Evolutionary conservation across 495 filamentous ascomycete species (phyloP).

Genomic region (Extremus antarcticus): DNA sequence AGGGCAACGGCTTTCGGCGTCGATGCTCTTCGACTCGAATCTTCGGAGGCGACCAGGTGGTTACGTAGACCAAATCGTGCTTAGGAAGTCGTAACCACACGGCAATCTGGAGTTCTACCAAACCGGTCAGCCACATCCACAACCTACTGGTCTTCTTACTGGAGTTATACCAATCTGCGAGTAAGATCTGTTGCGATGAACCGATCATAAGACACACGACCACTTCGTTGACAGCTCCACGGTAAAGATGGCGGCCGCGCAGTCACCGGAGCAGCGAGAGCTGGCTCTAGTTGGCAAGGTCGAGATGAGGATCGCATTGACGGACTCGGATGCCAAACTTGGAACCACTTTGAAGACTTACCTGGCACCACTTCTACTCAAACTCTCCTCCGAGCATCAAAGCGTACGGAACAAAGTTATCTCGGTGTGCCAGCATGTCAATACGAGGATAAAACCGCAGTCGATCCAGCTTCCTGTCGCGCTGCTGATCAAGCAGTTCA

Average conservation of each 20-base stretch:
- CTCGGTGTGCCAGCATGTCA: conserved; percentile 69
- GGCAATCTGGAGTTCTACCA: too few species aligned
- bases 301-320: conserved; percentile 78
- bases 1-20: not conserved
- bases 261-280: conserved; percentile 53
- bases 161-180: not conserved
- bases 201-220: not conserved
- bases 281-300: conserved; percentile 80
- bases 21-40: too few species aligned
- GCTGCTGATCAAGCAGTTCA: conserved; percentile 79
- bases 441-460: conserved; percentile 54
- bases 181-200: not conserved
- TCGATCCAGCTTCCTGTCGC: conserved; percentile 74
- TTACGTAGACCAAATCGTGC: not conserved
- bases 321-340: conserved; percentile 72
- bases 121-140: too few species aligned
- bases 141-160: too few species aligned
- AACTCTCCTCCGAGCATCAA: conserved; percentile 67
- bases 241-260: not conserved
- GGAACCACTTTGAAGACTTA: conserved; percentile 65
- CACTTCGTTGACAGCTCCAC: not conserved
- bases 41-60: not conserved
- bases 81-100: too few species aligned
- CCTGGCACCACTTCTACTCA: conserved; percentile 71
- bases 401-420: conserved; percentile 77